These are phyloP conservation scores for Lactarius evosmus DNA, from an alignment of 768 basidiomycete species.

Conservation along the genomic window DNA sequence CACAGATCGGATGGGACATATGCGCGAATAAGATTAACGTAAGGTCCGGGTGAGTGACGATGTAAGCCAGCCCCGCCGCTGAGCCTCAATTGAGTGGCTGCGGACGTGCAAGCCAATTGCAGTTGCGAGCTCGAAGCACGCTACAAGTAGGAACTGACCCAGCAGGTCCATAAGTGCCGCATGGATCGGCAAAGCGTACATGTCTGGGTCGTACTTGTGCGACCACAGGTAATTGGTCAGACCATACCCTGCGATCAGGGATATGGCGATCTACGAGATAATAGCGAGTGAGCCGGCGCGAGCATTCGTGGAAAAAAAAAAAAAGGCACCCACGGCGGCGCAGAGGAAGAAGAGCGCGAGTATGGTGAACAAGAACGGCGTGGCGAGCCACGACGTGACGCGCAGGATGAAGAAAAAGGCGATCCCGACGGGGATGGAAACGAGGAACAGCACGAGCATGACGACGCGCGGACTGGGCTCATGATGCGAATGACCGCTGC, in stretches of 20 bases:
- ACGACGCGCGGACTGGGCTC: constrained; percentile 47
- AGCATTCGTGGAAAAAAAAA: constrained; percentile 2
- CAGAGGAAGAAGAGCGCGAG: constrained; percentile 71
- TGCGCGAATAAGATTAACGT: neutral
- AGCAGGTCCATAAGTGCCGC: constrained; percentile 85
- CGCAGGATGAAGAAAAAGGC: constrained; percentile 67
- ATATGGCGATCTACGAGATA: constrained; percentile 56
- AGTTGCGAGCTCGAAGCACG: constrained; percentile 68
- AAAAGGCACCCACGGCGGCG: constrained; percentile 56
- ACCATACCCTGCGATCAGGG: constrained; percentile 60
- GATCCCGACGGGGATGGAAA: constrained; percentile 79
- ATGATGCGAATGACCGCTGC: constrained; percentile 21
- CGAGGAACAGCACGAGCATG: constrained; percentile 63
- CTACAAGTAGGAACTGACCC: constrained; percentile 75
- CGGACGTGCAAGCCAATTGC: constrained; percentile 38
- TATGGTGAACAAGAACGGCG: constrained; percentile 65
- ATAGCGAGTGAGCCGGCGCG: neutral
- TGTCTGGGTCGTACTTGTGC: constrained; percentile 77
- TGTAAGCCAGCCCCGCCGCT: neutral
- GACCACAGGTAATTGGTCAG: constrained; percentile 81
- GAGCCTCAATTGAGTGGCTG: neutral
- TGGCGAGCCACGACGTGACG: constrained; percentile 71
- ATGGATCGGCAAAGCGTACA: constrained; percentile 91
- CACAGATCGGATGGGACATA: neutral
- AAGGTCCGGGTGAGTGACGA: neutral